Evolutionary conservation across 768 basidiomycete genomes (phyloP).

Genomic region (Imleria badia): DNA sequence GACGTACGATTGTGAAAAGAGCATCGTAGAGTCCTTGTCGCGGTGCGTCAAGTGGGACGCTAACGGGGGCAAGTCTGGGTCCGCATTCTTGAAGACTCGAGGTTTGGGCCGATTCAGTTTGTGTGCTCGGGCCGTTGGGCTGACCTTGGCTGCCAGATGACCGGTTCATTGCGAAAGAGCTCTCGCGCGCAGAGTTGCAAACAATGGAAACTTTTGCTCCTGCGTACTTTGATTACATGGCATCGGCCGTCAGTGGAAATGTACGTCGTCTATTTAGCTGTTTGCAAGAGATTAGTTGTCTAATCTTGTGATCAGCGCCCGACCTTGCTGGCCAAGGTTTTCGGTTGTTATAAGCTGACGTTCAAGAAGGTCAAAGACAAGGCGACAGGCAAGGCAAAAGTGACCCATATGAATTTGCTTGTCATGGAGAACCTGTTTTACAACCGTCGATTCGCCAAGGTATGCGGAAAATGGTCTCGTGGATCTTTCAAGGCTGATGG

Average conservation of each 20-base stretch:
- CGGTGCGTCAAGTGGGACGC: slow-evolving; percentile 97
- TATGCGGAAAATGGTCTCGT: slow-evolving; percentile 27
- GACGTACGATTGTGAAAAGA: slow-evolving; percentile 91
- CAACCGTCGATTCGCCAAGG: slow-evolving; percentile 86
- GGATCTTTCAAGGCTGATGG: slow-evolving; percentile 1
- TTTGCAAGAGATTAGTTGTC: not conserved
- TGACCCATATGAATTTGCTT: slow-evolving; percentile 90
- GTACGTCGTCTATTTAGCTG: slow-evolving; percentile 43
- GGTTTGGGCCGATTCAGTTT: slow-evolving; percentile 45
- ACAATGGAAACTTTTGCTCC: slow-evolving; percentile 97
- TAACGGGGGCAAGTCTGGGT: slow-evolving; percentile 94
- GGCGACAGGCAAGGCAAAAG: slow-evolving; percentile 61
- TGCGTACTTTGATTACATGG: slow-evolving; percentile 97
- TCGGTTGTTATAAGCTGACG: slow-evolving; percentile 93
- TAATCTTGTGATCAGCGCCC: slow-evolving; percentile 60
- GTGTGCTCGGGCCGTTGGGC: not conserved
- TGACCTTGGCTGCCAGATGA: slow-evolving; percentile 59
- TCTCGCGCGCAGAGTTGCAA: slow-evolving; percentile 87
- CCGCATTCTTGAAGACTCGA: slow-evolving; percentile 93
- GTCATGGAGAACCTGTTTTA: slow-evolving; percentile 99
- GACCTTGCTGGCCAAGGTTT: slow-evolving; percentile 92
- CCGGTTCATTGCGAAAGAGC: slow-evolving; percentile 97
- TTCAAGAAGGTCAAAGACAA: slow-evolving; percentile 80
- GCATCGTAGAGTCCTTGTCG: slow-evolving; percentile 90
- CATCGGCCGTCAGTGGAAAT: slow-evolving; percentile 83